Conservation (phyloP, 2,329 filamentous ascomycete genomes). For the Botrytis cinerea region DNA sequence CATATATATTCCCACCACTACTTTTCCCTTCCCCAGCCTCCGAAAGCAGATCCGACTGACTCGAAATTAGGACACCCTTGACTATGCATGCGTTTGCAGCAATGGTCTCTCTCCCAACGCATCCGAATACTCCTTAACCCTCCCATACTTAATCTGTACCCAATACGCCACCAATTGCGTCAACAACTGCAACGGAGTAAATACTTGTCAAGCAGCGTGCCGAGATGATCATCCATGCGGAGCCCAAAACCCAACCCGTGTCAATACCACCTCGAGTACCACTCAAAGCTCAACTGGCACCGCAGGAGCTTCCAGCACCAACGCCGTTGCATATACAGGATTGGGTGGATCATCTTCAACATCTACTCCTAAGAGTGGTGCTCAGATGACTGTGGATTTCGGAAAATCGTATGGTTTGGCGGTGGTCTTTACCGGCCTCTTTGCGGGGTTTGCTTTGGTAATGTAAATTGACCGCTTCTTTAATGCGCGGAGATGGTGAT, state of each 20-base stretch:
- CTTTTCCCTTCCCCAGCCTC: background rate
- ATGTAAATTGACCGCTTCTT: conserved; percentile 43
- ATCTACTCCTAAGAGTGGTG: conserved; percentile 37
- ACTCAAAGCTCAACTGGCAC: conserved; percentile 46
- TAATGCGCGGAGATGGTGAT: background rate
- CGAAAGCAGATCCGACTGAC: background rate
- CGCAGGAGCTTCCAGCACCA: conserved; percentile 40
- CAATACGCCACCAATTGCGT: conserved; percentile 72
- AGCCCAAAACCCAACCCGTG: conserved; percentile 61
- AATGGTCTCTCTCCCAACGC: conserved; percentile 68
- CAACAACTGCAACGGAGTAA: conserved; percentile 55
- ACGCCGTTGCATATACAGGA: conserved; percentile 47
- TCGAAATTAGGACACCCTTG: conserved; percentile 53
- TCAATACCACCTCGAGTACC: conserved; percentile 56
- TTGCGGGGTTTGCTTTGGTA: conserved; percentile 58
- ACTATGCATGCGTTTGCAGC: conserved; percentile 72
- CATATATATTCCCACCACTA: conserved; percentile 28
- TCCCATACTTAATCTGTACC: conserved; percentile 76
- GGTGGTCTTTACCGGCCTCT: conserved; percentile 54
- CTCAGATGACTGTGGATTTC: conserved; percentile 49
- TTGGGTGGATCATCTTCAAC: conserved; percentile 43
- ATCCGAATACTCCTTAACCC: conserved; percentile 73
- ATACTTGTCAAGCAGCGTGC: conserved; percentile 62
- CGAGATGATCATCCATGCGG: conserved; percentile 71
- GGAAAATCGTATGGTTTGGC: conserved; percentile 58